Evolutionary conservation across 75 land plant genomes (phyloP).

Genomic region (Gnetum montanum): DNA sequence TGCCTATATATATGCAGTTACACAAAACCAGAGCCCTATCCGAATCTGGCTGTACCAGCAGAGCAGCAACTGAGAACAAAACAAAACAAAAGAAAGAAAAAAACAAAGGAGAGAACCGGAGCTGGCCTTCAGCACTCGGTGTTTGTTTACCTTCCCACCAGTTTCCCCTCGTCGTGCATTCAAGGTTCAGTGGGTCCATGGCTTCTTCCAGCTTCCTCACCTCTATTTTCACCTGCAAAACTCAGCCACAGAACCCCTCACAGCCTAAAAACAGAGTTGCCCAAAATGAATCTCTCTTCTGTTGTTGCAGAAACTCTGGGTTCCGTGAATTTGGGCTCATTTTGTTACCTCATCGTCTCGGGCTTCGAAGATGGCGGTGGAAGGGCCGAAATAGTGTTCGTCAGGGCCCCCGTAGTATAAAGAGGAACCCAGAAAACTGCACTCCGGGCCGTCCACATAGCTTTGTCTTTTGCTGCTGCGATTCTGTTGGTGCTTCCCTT

Average conservation of each 20-base stretch:
- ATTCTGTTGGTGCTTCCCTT: no score
- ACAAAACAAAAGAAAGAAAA: no score
- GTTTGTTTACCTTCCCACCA: constrained; percentile 10
- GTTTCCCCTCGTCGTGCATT: not conserved
- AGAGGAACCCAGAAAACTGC: not conserved
- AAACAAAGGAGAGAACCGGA: not conserved
- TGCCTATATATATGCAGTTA: no score
- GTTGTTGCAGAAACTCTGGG: no score
- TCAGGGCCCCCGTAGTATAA: not conserved
- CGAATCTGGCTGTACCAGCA: no score
- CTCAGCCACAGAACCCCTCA: not conserved
- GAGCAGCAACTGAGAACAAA: no score
- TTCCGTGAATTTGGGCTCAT: no score
- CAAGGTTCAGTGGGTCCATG: not conserved
- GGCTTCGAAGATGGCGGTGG: no score
- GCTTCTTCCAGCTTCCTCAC: constrained; percentile 2
- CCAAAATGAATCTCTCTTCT: not conserved
- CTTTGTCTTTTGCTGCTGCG: no score
- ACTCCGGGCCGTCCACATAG: not conserved
- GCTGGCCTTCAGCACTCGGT: not conserved
- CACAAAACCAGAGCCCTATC: no score
- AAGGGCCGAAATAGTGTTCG: not conserved
- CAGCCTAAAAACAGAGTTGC: not conserved
- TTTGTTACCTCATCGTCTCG: no score
- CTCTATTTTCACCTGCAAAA: not conserved